Evolutionary conservation across 179 eudicot genomes (phyloP).

Genomic region (Beta lomatogona): DNA sequence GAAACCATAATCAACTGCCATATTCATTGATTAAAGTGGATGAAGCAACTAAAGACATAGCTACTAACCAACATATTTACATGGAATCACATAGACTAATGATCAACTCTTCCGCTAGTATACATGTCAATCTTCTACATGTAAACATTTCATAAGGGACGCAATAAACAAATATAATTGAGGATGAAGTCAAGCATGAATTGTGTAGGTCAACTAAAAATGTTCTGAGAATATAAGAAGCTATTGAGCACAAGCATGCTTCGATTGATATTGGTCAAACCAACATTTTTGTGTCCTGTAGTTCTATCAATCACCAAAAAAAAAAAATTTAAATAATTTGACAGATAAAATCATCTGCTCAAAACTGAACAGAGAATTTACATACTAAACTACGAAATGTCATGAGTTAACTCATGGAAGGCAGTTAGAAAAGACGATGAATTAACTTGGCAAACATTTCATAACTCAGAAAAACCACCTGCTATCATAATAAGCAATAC

Average conservation of each 20-base stretch:
- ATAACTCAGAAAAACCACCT: background rate
- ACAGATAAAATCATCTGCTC: background rate
- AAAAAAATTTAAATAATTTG: background rate
- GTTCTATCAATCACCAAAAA: background rate
- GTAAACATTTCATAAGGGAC: background rate
- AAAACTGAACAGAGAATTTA: background rate
- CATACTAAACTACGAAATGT: background rate
- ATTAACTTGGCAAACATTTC: background rate
- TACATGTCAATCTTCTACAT: too few relatives aligned
- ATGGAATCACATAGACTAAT: background rate
- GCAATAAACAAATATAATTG: background rate
- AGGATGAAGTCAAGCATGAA: background rate
- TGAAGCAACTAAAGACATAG: background rate
- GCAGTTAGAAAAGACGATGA: background rate
- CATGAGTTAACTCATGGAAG: background rate
- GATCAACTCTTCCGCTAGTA: background rate
- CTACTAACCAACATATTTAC: background rate
- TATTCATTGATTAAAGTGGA: background rate
- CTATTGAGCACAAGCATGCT: background rate
- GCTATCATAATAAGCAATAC: background rate
- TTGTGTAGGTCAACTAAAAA: background rate
- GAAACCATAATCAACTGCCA: conserved; percentile 3
- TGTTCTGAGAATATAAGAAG: background rate
- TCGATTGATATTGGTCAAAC: background rate
- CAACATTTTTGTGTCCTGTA: background rate